Evolutionary conservation across 768 basidiomycete species (phyloP).

Genomic region (Pholiota microspora): DNA sequence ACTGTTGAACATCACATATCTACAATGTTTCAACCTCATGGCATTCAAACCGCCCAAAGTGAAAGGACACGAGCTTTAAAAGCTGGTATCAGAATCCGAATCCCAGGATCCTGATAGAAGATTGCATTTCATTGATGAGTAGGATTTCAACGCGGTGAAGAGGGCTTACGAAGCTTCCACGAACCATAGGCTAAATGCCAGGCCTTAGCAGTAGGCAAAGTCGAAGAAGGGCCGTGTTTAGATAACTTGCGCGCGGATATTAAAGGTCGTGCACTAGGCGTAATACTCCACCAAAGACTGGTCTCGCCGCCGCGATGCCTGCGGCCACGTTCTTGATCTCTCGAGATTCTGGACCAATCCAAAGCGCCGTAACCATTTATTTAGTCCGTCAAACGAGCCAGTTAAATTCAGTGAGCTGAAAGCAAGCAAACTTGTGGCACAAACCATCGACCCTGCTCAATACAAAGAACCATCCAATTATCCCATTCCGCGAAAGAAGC

Average conservation of each 20-base stretch:
- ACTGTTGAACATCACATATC: too few relatives aligned
- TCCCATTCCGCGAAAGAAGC: neutral
- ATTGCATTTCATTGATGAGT: neutral
- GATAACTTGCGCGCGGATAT: too few relatives aligned
- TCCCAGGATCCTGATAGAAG: neutral
- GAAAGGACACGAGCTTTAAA: neutral
- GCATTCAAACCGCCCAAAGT: neutral
- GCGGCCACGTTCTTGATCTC: neutral
- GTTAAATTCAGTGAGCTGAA: too few relatives aligned
- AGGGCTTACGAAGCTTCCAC: neutral
- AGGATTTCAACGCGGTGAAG: neutral
- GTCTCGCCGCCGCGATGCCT: too few relatives aligned
- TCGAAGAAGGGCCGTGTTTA: too few relatives aligned
- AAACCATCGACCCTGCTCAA: neutral
- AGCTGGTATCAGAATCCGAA: neutral
- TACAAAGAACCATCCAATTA: neutral
- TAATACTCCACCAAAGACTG: neutral
- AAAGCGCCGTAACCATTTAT: neutral
- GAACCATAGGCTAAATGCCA: neutral
- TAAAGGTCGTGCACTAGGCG: too few relatives aligned
- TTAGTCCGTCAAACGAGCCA: neutral
- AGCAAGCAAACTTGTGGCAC: neutral
- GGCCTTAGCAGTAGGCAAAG: neutral
- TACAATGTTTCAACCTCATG: too few relatives aligned
- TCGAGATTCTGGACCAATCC: neutral